phyloP scores from a whole-genome alignment of 495 filamentous ascomycete species.

The Amphirosellinia nigrospora region DNA sequence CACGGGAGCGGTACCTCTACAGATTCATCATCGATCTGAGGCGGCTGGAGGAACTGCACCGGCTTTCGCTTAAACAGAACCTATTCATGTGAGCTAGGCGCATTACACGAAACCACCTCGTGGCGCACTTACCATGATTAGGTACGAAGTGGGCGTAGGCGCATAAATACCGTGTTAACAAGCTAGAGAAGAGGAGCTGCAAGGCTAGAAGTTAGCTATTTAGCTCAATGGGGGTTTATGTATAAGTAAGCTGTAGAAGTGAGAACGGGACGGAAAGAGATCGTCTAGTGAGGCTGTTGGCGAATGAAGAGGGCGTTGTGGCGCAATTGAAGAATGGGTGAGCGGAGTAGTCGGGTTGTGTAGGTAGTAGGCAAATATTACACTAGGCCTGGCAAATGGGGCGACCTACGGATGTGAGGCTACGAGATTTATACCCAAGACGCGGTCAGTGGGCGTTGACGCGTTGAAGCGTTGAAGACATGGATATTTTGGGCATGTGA shows the following conservation, averaged over 20 bases:
- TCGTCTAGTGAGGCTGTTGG: background rate
- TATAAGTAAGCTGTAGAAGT: conserved; percentile 25
- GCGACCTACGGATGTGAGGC: conserved; percentile 16
- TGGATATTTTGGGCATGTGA: conserved; percentile 10
- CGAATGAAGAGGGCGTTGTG: background rate
- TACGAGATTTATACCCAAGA: conserved; percentile 25
- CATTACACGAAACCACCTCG: background rate
- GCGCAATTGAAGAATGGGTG: background rate
- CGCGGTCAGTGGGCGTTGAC: conserved; percentile 25
- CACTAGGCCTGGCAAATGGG: conserved; percentile 12
- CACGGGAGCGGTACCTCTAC: conserved; percentile 64
- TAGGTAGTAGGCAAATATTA: conserved; percentile 21
- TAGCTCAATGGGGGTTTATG: conserved; percentile 6
- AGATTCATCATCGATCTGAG: conserved; percentile 77
- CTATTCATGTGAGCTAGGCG: conserved; percentile 52
- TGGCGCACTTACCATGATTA: conserved; percentile 39
- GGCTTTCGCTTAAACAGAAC: conserved; percentile 96
- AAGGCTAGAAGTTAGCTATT: conserved; percentile 52
- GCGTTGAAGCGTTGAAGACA: conserved; percentile 27
- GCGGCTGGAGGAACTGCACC: conserved; percentile 78
- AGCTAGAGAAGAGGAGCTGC: conserved; percentile 16
- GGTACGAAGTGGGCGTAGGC: conserved; percentile 4
- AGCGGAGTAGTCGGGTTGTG: conserved; percentile 6
- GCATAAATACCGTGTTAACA: conserved; percentile 10
- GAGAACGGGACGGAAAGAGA: background rate